Percentiles rank a stretch among this genome's conserved stretches.
Evolutionary conservation across 345 rosid genomes (phyloP).

Genomic region (Citrus glauca): DNA sequence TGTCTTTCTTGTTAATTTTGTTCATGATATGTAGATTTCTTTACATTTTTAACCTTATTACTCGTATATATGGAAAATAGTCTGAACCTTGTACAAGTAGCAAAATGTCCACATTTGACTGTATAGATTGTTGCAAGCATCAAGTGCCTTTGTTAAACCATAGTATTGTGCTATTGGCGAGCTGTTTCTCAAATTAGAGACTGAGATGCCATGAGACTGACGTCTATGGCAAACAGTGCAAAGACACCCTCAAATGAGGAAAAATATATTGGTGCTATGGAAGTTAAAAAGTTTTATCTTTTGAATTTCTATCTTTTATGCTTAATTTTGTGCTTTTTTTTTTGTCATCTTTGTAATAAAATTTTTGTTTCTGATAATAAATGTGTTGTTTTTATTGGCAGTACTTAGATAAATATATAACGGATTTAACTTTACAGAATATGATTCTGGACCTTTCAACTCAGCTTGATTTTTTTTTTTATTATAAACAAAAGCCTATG

Average conservation of each 20-base stretch:
- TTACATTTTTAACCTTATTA: background rate
- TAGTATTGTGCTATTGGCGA: background rate
- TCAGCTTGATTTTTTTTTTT: conserved; percentile 5
- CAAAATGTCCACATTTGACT: background rate
- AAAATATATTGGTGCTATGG: background rate
- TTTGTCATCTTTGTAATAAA: background rate
- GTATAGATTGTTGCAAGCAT: background rate
- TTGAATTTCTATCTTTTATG: background rate
- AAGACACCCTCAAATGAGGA: background rate
- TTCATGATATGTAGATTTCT: background rate
- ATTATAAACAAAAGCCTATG: background rate
- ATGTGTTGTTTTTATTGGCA: background rate
- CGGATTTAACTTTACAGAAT: background rate
- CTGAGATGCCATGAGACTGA: background rate
- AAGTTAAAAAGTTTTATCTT: background rate
- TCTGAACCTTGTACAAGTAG: background rate
- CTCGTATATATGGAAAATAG: background rate
- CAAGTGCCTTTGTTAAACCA: background rate
- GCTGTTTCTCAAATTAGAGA: background rate
- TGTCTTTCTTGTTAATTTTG: background rate
- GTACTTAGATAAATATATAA: background rate
- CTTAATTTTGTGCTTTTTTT: background rate
- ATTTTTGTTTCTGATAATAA: background rate
- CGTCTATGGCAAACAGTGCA: background rate
- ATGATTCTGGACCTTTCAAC: background rate